phyloP scores from a whole-genome alignment of 169 alveolate genomes.

The Plasmodium berghei region DNA sequence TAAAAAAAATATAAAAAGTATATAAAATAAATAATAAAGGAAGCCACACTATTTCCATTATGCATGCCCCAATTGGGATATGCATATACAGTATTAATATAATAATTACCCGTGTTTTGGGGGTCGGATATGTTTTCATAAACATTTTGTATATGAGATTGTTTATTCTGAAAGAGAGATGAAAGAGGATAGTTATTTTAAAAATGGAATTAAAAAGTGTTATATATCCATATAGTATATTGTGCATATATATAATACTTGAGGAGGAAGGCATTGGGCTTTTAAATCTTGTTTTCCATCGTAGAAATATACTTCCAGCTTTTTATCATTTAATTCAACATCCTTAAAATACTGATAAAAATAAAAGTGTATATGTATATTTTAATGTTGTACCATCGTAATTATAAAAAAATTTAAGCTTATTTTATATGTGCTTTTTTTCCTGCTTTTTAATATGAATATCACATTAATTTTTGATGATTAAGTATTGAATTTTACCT shows the following conservation, averaged over 20 bases:
- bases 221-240: background rate
- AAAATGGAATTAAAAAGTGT: background rate
- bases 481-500: constrained; percentile 43
- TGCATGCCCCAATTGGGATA: background rate
- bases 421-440: background rate
- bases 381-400: background rate
- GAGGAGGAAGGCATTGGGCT: constrained; percentile 85
- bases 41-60: no score
- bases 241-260: constrained; percentile 18
- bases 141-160: constrained; percentile 1
- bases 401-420: background rate
- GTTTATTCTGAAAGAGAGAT: constrained; percentile 14
- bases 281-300: constrained; percentile 90
- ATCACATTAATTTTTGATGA: background rate
- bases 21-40: no score
- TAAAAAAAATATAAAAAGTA: constrained; percentile 4
- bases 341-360: constrained; percentile 83
- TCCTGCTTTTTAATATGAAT: constrained; percentile 2
- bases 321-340: constrained; percentile 85
- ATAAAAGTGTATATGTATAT: background rate
- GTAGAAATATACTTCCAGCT: constrained; percentile 88
- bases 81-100: constrained; percentile 10
- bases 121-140: constrained; percentile 7
- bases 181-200: constrained; percentile 1
- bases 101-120: constrained; percentile 9